Base-by-base conservation (phyloP, 345 rosid species). In the Brassica juncea region DNA sequence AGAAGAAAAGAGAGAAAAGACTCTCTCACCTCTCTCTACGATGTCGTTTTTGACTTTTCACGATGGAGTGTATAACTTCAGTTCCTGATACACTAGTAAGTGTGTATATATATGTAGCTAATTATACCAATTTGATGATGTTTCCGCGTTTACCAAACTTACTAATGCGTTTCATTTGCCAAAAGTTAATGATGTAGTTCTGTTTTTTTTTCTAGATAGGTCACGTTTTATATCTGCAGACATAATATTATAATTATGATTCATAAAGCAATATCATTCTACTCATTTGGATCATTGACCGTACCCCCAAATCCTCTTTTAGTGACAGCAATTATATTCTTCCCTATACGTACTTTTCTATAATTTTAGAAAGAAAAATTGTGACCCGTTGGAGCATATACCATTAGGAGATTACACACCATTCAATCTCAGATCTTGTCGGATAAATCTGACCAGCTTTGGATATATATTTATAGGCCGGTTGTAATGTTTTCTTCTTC, bases 401-500 rank as follows among this genome's bases (percentile, higher is more conserved):
- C 65, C 39, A 0, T 66, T 47, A 30, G 34, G 10, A 3, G 42
- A 74, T 49, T 35, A 6, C 32, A 25, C 44, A 68, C 78, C 82
- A 65, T 80, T 73, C 3, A 70, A 80, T 80, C 19, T 23, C 2
- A 55, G 76, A 75, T 80, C 68, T 64, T 80, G 69, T 80, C 76
- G 80, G 83, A 44, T 64, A 16, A 75, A 57, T 54, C 44, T 67
- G 72, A 16, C 83, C 61, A 57, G 2, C 8, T 69, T 80, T 75
- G 67, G 76, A 70, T 70, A 69, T 55, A 35, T 54, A 57, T 70
- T 70, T 5, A 55, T 75, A 80, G 83, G 83, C 68, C 83, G 83
- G 83, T 71, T 80, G 66, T 31, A 12, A 80, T 80, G 82, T 80
- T 65, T 75, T 70, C 68, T 55, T 75, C 68, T 64, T 63, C 25